Evolutionary conservation across 1,284 basidiomycete species (phyloP), one percentile per base, ranked within the genome.

Genomic region (Cutaneotrichosporon cutaneum): DNA sequence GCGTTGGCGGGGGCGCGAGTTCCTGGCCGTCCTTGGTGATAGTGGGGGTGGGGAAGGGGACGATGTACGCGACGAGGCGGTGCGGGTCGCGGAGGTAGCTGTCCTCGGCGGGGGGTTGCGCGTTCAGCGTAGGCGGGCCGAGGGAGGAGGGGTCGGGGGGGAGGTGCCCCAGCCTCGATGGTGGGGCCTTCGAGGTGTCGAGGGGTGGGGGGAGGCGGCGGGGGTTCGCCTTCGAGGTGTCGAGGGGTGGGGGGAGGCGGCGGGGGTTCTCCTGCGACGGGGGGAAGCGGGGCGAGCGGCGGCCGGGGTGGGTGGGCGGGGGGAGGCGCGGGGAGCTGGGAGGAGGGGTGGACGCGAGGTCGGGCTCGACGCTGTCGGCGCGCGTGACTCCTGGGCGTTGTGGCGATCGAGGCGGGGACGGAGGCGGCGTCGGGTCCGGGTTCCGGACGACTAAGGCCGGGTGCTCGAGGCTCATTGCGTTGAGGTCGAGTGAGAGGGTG

Each of bases 81-180:
- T 68, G 66, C 10, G 66, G 66, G 59, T 68, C 66, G 39, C 66
- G 66, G 21, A 68, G 52, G 64, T 59, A 68, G 36, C 57, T 59
- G 56, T 60, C 63, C 0, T 61, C 30, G 3, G 39, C 52, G 8
- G 55, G 59, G 5, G 54, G 48, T n/a, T n/a, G n/a, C n/a, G n/a
- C n/a, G n/a, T n/a, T n/a, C n/a, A n/a, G n/a, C n/a, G n/a, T n/a
- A n/a, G n/a, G n/a, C n/a, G n/a, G n/a, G n/a, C n/a, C n/a, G 33
- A 16, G 27, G 24, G 7, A 33, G 9, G 50, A 11, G 16, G 50
- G 10, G n/a, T 30, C 33, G 4, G 35, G 21, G 8, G 52, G 6
- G 21, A 48, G 45, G 22, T 26, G 22, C 9, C 24, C 5, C 14
- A 30, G 30, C n/a, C n/a, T n/a, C n/a, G n/a, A n/a, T n/a, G n/a